Base-by-base conservation (phyloP, 2,329 filamentous ascomycete genomes). In the Exophiala bonariae region DNA sequence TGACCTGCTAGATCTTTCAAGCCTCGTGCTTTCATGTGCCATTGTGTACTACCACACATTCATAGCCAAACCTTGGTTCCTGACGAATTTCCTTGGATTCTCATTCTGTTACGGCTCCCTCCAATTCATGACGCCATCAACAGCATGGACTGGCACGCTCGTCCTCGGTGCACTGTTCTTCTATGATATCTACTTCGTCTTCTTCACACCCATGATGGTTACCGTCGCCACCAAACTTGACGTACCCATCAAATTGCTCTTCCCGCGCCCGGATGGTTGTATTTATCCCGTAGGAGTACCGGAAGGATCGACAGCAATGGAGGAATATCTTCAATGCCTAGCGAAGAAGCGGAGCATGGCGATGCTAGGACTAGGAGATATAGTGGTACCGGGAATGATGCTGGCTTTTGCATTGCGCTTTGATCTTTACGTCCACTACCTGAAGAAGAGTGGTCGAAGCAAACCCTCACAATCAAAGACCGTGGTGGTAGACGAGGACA, bases 311-410 rank as follows among this genome's bases (percentile, higher is more conserved):
- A 31, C 36, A 3, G 50, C 42, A 1, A 59, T 59, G 52, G 48
- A 59, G 37, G 52, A 56, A 16, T 59, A 59, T 31, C 33, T 56
- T 18, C 47, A 53, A 23, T 58, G 55, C 41, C 42, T 58, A 17
- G 49, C 50, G 10, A 55, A 56, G 53, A 60, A 66, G 31, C 58
- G 59, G 49, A 66, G 73, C 19, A 62, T 78, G 57, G 79, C 88
- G 43, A 95, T 97, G 79, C 82, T 99, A 6, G 92, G 92, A 0
- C 77, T 97, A 0, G 92, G 92, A n/a, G 92, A 99, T 63, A 87
- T 99, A 48, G 87, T 96, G 1, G 76, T 99, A 3, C 92, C 92
- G 0, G 93, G 92, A 7, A 89, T 97, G 61, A 85, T 96, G 70
- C 86, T 97, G 53, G 89, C 82, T 1, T 78, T 96, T 33, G 89